Base-by-base conservation (phyloP, 495 filamentous ascomycete species). In the Xylaria scruposa region DNA sequence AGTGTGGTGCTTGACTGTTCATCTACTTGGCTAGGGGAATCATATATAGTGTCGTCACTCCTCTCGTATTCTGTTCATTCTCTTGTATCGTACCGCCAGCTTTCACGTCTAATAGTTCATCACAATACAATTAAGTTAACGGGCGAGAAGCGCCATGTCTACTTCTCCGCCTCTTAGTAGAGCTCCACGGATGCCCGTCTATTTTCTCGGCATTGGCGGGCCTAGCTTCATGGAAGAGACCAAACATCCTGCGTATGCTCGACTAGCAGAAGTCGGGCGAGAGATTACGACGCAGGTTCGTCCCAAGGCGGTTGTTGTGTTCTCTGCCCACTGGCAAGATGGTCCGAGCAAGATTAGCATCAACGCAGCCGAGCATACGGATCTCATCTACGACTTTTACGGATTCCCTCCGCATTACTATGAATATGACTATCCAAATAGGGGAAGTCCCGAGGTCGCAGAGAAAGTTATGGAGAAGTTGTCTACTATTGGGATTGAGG, bases 311-410 rank as follows among this genome's bases (percentile, higher is more conserved):
- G 83, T 93, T 19, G 90, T 94, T 29, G 91, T 93, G 5, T 90
- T 93, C 77, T 93, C 91, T 9, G 91, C 91, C n/a, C 91, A 93
- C 81, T 93, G 92, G 91, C 89, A 93, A 81, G 86, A 79, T 12
- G 83, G 82, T 1, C 74, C 72, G 49, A 83, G 86, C 75, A 85
- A 76, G 5, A 82, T 93, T 40, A 80, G 89, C 73, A 85, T 93
- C 70, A 93, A 93, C 75, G 86, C 83, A 4, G 88, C 85, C 0
- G 88, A 91, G 76, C 79, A 82, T 67, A 88, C 85, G 6, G 87
- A 90, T 71, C 73, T 93, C 76, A 91, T 93, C 44, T 93, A 94
- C 79, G 92, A 93, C 84, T 92, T 90, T 83, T 89, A 91, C 74
- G 90, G 89, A 17, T 93, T 93, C 78, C 92, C 90, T 0, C 75